Percentiles rank a stretch among this genome's conserved stretches.
Conservation (phyloP, 1,284 basidiomycete species). For the Austroboletus niveus region DNA sequence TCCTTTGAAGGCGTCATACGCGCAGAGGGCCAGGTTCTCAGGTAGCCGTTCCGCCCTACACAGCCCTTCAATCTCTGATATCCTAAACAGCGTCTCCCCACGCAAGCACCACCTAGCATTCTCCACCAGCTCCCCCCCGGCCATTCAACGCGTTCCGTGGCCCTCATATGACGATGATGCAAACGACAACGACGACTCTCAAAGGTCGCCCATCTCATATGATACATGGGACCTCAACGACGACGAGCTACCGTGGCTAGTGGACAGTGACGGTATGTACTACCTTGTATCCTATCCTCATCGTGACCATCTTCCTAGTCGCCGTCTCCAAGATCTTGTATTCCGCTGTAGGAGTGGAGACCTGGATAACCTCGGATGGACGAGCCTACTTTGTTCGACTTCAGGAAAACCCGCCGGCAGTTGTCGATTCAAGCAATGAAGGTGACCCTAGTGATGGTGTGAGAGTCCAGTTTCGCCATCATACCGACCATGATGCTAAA, state of each 20-base stretch:
- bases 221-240: slow-evolving; percentile 75
- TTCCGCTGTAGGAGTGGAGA: slow-evolving; percentile 61
- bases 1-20: slow-evolving; percentile 82
- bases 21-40: slow-evolving; percentile 71
- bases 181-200: slow-evolving; percentile 33
- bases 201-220: slow-evolving; percentile 40
- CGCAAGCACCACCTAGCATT: slow-evolving; percentile 67
- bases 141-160: slow-evolving; percentile 80
- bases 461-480: slow-evolving; percentile 3
- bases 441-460: slow-evolving; percentile 16
- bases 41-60: slow-evolving; percentile 39
- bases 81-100: slow-evolving; percentile 60
- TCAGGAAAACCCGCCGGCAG: slow-evolving; percentile 34
- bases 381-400: slow-evolving; percentile 74
- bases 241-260: slow-evolving; percentile 69
- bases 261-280: slow-evolving; percentile 62
- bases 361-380: slow-evolving; percentile 81
- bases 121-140: slow-evolving; percentile 66
- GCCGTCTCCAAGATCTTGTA: slow-evolving; percentile 56
- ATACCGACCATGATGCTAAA: slow-evolving; percentile 2
- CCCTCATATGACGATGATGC: slow-evolving; percentile 49
- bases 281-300: neutral
- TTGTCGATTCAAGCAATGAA: slow-evolving; percentile 3
- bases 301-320: slow-evolving; percentile 40
- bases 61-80: neutral